phyloP scores from a whole-genome alignment of 106 monocot species.

The Alisma plantagoaquatica region DNA sequence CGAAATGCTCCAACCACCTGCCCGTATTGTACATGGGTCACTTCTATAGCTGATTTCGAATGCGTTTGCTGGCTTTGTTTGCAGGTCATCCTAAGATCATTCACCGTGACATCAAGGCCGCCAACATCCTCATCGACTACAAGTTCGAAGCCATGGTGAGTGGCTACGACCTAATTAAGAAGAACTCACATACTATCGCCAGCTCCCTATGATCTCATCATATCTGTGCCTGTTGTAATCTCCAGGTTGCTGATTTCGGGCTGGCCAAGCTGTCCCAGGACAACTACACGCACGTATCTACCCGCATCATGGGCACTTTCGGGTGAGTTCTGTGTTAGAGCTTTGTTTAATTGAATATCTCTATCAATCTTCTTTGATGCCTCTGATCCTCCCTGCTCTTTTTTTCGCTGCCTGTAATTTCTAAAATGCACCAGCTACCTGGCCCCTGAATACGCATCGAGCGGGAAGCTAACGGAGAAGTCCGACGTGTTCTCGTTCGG shows the following conservation, averaged over 20 bases:
- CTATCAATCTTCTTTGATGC: conserved; percentile 1
- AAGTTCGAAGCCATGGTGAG: conserved; percentile 12
- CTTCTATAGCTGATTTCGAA: no score
- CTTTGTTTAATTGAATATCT: neutral
- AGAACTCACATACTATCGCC: no score
- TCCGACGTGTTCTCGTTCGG: conserved; percentile 21
- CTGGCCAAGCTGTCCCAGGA: conserved; percentile 7
- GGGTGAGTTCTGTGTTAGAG: no score
- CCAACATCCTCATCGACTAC: conserved; percentile 8
- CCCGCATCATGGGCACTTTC: conserved; percentile 12
- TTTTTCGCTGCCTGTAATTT: neutral
- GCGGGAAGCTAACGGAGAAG: conserved; percentile 14
- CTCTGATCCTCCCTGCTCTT: neutral
- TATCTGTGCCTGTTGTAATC: neutral
- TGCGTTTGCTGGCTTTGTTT: no score
- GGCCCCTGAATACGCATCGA: conserved; percentile 16
- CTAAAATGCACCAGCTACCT: conserved; percentile 9
- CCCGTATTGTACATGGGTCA: no score
- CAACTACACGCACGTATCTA: conserved; percentile 9
- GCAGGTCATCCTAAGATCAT: no score
- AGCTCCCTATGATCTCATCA: neutral
- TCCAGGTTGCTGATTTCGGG: conserved; percentile 12
- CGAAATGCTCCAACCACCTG: no score
- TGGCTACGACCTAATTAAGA: no score
- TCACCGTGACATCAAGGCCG: no score